Base-by-base conservation (phyloP, 768 basidiomycete genomes). In the Leccinum boreale region DNA sequence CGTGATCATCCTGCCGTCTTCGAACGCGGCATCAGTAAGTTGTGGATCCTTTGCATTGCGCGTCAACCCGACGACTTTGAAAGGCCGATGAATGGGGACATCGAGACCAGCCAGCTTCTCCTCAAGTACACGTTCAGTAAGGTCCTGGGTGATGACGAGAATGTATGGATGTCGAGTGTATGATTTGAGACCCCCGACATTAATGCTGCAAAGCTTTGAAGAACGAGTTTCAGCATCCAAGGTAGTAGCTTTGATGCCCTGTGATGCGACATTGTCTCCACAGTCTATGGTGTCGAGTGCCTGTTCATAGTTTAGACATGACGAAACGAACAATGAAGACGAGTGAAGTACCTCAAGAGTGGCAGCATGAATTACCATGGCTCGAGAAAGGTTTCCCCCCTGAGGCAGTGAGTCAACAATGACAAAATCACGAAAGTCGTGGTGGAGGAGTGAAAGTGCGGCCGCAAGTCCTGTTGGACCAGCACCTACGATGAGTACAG, bases 401-500 rank as follows among this genome's bases (percentile, higher is more conserved):
- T 71, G 54, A 0, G 52, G 26, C 5, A 65, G 23, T 26, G 71
- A 73, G 52, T 84, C 81, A 3, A 82, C 78, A 15, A 81, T 67
- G 15, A 77, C 54, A 67, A 84, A 57, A 35, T 81, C 76, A 28
- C 57, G 65, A 45, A 75, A 73, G 2, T 76, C 77, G 9, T 79
- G 73, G 11, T 76, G 68, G 17, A 70, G 62, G 6, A 83, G 76
- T 17, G 81, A 75, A 15, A 81, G 63, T 23, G 81, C 82, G 47
- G 74, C 67, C 0, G 78, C 70, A 51, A 83, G 75, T 8, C 82
- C 82, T 0, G 74, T 64, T 23, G 82, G 82, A 17, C 82, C 81
- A 24, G 79, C 79, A 28, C 80, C 81, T 10, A 83, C 76, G 24
- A 84, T 73, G 51, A 82, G 75, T 28, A 82, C 67, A 24, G 76